Conservation (phyloP, 1,139 yeast genomes). For the Saccharomyces pastorianus region DNA sequence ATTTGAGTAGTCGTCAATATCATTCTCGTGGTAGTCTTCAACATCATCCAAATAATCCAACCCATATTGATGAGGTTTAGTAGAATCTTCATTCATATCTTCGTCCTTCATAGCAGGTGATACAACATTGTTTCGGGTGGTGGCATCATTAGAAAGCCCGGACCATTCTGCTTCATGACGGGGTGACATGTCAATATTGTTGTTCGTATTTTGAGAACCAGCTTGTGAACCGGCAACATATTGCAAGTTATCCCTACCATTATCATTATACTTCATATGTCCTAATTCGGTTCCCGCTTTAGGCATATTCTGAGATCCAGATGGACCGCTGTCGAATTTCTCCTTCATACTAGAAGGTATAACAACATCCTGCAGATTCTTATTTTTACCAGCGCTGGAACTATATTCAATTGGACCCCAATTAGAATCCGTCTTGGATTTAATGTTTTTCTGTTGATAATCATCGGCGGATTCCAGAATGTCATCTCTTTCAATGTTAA, state of each 20-base stretch:
- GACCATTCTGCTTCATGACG: not conserved
- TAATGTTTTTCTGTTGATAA: not conserved
- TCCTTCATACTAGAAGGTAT: not conserved
- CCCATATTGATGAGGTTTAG: not conserved
- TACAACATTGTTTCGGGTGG: not conserved
- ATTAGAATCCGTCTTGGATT: not conserved
- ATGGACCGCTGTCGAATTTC: not conserved
- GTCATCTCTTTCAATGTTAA: not conserved
- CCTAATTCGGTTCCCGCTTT: not conserved
- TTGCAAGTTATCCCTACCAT: not conserved
- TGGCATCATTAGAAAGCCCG: not conserved
- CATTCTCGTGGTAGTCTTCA: not conserved
- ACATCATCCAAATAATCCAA: not conserved
- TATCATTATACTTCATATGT: not conserved
- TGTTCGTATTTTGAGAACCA: not conserved
- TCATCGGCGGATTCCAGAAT: not conserved
- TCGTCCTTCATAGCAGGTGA: not conserved
- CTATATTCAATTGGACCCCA: not conserved
- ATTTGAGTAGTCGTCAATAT: not conserved
- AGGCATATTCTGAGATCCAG: not conserved
- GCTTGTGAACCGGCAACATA: not conserved
- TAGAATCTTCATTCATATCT: not conserved
- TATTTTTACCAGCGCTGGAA: not conserved
- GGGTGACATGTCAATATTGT: not conserved
- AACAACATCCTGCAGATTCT: not conserved